Base-by-base conservation (phyloP, 2,329 filamentous ascomycete species). In the Fusarium dimerum region DNA sequence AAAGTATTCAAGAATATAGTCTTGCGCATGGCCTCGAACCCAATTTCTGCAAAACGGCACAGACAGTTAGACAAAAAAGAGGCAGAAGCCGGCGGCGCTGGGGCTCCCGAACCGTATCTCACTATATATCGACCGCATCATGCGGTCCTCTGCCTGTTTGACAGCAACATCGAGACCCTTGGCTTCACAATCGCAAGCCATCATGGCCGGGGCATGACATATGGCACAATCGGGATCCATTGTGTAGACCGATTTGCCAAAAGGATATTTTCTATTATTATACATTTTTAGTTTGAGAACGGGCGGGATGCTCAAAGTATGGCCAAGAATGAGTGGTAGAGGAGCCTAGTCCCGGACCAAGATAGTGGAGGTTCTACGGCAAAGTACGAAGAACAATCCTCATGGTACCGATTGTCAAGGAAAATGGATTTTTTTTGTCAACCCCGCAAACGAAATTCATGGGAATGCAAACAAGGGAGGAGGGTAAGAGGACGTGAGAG, bases 151-250 rank as follows among this genome's bases (percentile, higher is more conserved):
- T 51, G 85, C 84, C 67, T 87, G 83, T 55, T 78, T 76, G 41
- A 88, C 76, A 54, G 85, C 84, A 51, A 80, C 71, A 60, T 87
- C 84, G 30, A 88, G 76, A 29, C 83, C 81, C 62, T 83, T 85
- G 47, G 82, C 82, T 73, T 88, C 85, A 66, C 85, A 88, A 59
- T 85, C 83, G 69, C 85, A 88, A 55, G 74, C 76, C 61, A 78
- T 67, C 40, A 74, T 76, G 43, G 84, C 83, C 55, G 85, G 83
- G 57, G 79, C 77, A 64, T 77, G 77, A 69, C 85, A 88, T 66
- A 88, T 84, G 48, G 85, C 85, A 71, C 85, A 88, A 71, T 87
- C 83, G 41, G 85, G 85, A 64, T 88, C 85, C 83, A 87, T 87
- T 70, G 78, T 85, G 69, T 81, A 78, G 68, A 80, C 63, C 55